A percentile compares a stretch with the other conserved stretches of the same genome.
These are phyloP conservation scores for Linum usitatissimum DNA, from an alignment of 345 rosid species.

Conservation along the genomic window DNA sequence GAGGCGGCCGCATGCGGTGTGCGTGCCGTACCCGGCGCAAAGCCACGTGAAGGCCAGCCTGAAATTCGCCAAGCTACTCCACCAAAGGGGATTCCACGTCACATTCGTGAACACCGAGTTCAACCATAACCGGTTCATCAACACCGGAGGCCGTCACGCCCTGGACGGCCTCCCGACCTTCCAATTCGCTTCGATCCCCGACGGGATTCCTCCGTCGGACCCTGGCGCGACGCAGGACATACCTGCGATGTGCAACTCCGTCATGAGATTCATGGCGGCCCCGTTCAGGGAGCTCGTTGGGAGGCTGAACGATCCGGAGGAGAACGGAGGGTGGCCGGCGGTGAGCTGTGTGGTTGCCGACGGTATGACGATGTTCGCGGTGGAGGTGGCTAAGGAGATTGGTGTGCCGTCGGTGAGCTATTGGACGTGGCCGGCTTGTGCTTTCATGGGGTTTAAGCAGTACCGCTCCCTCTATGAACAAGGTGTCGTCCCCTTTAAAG, in stretches of 20 bases:
- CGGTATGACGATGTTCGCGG: conserved; percentile 3
- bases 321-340: neutral
- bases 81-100: neutral
- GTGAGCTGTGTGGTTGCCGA: conserved; percentile 14
- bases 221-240: neutral
- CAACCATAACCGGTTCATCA: neutral
- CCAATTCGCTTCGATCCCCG: neutral
- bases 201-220: neutral
- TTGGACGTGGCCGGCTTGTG: conserved; percentile 6
- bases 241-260: neutral
- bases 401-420: conserved; percentile 4
- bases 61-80: neutral
- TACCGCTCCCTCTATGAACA: neutral
- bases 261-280: neutral
- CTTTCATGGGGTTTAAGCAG: conserved; percentile 12
- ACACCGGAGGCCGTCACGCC: neutral
- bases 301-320: neutral
- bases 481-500: conserved; percentile 10
- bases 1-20: neutral
- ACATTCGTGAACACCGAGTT: neutral
- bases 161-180: neutral
- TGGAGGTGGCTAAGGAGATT: conserved; percentile 7
- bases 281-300: neutral
- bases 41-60: neutral
- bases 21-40: neutral